Conservation (phyloP, 495 filamentous ascomycete species). For the Staphylotrichum longicolle region DNA sequence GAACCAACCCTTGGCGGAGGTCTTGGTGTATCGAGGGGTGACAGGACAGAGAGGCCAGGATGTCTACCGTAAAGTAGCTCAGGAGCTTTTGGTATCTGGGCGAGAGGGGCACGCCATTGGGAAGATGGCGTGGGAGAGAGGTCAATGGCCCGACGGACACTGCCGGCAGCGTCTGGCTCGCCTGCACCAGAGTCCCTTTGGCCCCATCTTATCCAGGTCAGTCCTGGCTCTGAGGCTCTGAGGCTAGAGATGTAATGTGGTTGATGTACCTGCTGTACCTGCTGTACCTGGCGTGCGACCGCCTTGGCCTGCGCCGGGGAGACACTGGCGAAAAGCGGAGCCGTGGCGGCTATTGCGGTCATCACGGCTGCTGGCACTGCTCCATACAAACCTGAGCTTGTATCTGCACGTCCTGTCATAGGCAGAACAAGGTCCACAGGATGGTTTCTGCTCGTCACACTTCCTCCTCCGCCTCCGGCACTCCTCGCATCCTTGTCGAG, state of each 20-base stretch:
- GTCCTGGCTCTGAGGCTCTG: not conserved
- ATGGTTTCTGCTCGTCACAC: constrained; percentile 25
- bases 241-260: not conserved
- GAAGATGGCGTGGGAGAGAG: constrained; percentile 15
- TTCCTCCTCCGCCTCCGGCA: constrained; percentile 25
- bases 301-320: not conserved
- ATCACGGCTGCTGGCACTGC: too few relatives aligned
- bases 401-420: constrained; percentile 23
- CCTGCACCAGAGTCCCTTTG: constrained; percentile 6
- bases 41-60: constrained; percentile 27
- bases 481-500: constrained; percentile 29
- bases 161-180: not conserved
- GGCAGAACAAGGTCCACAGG: constrained; percentile 19
- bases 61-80: constrained; percentile 21
- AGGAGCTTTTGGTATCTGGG: constrained; percentile 22
- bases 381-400: constrained; percentile 20
- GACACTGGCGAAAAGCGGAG: not conserved
- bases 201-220: constrained; percentile 1
- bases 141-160: not conserved
- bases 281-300: not conserved
- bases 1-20: constrained; percentile 23
- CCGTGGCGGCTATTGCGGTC: not conserved
- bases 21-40: constrained; percentile 27
- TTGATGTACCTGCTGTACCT: constrained; percentile 1
- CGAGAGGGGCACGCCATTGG: constrained; percentile 25